These are phyloP conservation scores for Aspergillus caelatus DNA, from an alignment of 2,329 filamentous ascomycete genomes.

Conservation along the genomic window DNA sequence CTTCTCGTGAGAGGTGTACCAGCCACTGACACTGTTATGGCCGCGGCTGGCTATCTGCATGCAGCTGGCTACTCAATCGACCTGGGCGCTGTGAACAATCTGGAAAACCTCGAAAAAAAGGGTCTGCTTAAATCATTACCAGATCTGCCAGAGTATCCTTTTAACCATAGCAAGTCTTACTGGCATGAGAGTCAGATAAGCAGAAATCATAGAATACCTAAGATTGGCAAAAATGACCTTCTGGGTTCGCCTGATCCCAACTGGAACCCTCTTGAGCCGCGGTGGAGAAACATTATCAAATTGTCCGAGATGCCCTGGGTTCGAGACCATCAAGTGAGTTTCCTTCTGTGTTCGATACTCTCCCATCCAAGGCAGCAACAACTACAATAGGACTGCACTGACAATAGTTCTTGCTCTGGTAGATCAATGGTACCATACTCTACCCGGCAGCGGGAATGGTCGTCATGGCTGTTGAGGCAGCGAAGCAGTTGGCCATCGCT, in stretches of 20 bases:
- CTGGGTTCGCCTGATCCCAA: not conserved
- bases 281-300: not conserved
- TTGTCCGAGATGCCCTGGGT: not conserved
- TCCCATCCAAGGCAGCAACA: too few relatives aligned
- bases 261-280: not conserved
- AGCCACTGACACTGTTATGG: conserved; percentile 4
- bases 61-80: not conserved
- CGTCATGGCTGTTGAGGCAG: not conserved
- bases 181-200: not conserved
- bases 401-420: not conserved
- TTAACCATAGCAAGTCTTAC: not conserved
- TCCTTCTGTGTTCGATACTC: not conserved
- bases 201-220: not conserved
- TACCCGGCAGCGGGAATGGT: not conserved
- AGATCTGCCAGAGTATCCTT: not conserved
- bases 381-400: not conserved
- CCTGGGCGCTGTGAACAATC: not conserved
- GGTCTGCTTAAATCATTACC: not conserved
- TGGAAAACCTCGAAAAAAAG: not conserved
- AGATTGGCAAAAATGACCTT: not conserved
- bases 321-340: not conserved
- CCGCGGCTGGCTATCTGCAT: not conserved
- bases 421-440: not conserved
- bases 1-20: not conserved
- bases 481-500: not conserved